phyloP scores from a whole-genome alignment of 2,329 filamentous ascomycete species.

The Ustilaginoidea virens region DNA sequence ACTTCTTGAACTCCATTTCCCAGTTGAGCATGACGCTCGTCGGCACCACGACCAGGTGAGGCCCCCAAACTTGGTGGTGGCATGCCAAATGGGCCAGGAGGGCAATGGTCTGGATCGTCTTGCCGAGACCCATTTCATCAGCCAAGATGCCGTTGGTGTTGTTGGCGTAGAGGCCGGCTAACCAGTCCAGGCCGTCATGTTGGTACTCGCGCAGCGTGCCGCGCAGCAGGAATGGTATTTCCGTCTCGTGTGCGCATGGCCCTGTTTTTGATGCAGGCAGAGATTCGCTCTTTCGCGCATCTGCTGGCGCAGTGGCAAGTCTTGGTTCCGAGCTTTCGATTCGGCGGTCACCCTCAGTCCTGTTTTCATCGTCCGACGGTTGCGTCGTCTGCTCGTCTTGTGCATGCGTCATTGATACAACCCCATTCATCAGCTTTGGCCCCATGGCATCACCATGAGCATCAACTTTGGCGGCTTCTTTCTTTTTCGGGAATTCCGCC shows the following conservation, averaged over 20 bases:
- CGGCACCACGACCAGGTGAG: slow-evolving; percentile 88
- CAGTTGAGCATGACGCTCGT: slow-evolving; percentile 98
- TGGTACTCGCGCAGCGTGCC: slow-evolving; percentile 91
- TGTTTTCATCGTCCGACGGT: background rate
- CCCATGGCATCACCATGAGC: background rate
- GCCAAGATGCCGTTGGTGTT: slow-evolving; percentile 92
- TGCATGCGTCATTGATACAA: slow-evolving; percentile 2
- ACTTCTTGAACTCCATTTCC: slow-evolving; percentile 99
- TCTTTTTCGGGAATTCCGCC: no score
- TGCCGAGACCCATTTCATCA: slow-evolving; percentile 96
- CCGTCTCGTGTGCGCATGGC: slow-evolving; percentile 40
- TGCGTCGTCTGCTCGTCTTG: background rate
- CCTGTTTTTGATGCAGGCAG: slow-evolving; percentile 20
- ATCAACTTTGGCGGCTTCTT: no score
- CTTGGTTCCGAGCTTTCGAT: background rate
- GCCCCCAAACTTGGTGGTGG: slow-evolving; percentile 83
- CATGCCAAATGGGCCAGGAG: slow-evolving; percentile 85
- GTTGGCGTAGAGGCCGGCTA: slow-evolving; percentile 81
- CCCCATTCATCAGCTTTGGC: background rate
- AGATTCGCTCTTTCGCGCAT: no score
- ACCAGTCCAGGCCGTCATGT: slow-evolving; percentile 93
- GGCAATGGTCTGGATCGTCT: slow-evolving; percentile 96
- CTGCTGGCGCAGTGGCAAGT: no score
- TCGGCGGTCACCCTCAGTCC: background rate
- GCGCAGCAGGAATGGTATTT: slow-evolving; percentile 68